Base-by-base conservation (phyloP, 176 grass and related monocot genomes). In the Phyllostachys edulis region DNA sequence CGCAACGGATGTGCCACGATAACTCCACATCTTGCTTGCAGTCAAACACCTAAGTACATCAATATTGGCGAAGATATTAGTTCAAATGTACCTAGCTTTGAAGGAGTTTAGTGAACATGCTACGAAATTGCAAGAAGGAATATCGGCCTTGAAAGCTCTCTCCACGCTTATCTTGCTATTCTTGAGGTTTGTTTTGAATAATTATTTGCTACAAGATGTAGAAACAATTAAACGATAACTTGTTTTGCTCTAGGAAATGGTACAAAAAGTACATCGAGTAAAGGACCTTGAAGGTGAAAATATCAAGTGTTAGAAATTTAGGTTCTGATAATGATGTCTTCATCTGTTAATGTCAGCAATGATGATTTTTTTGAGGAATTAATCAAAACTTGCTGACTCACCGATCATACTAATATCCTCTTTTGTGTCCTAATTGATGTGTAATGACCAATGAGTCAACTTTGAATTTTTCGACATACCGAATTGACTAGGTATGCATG, bases 61-160 rank as follows among this genome's bases (percentile, higher is more conserved):
- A 91, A 99, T 78, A 81, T n/a, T 99, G 70, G 88, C 78, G 88
- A 91, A 94, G n/a, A 99, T 85, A 92, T 99, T 63, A 83, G 40
- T 63, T 75, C 88, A 51, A 94, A 99, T 94, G 90, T 99, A 71
- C 91, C 93, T 71, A 96, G 91, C 82, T 68, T 99, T 67, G n/a
- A 99, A 96, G 76, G 89, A 94, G 51, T 99, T 96, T 59, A 83
- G 73, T 56, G 88, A 99, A 82, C 90, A 78, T 69, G 77, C 85
- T 78, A 78, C 81, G 45, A 86, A 89, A 69, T 73, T 88, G 79
- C 68, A 88, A 81, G 85, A 91, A 80, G 91, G 89, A 79, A 69
- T 40, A 34, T 91, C 84, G 20, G 52, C 93, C 88, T 82, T 96
- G 71, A 95, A 90, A 87, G 90, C 93, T 76, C 81, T 99, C 73